Evolutionary conservation across 495 filamentous ascomycete species (phyloP), one percentile per base, ranked within the genome.

Genomic region (Penicillium samsonianum): DNA sequence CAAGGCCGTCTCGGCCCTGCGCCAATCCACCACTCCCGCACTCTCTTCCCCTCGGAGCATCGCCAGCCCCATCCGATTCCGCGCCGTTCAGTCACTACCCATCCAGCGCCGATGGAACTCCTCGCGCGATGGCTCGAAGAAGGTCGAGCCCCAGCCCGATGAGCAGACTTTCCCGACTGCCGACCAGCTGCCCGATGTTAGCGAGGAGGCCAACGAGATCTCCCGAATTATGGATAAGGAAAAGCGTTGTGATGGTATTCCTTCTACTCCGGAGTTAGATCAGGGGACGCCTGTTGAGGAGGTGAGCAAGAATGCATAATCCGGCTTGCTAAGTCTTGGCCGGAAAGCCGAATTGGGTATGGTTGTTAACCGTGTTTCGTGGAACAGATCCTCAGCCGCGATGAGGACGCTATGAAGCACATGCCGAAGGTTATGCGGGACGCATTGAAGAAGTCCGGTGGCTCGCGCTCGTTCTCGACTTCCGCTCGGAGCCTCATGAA

Each of bases 381-480:
- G 33, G 20, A 46, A 28, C 60, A 91, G 88, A 80, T 90, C 55
- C 75, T 91, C 41, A 72, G 84, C 58, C 83, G 82, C 46, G 86
- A 89, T 61, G 76, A 83, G 58, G 76, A 85, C 49, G 80, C 76
- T 52, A 74, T 77, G 62, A 82, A 87, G 56, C 82, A 89, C 46
- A 83, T 85, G 26, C 88, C 89, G 23, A 79, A 88, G 69, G 81
- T 90, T 6, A 79, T 91, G 69, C 81, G 86, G 60, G 80, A 87
- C 50, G 73, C 83, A 52, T 65, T 81, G 5, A 75, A 79, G 50
- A 63, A 64, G 28, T 67, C 73, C 0, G 75, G 73, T 30, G 78
- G 82, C 53, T 73, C 72, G 17, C 78, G 85, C 46, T 81, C 83
- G 0, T 87, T 82, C 68, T 87, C 84, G 20, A 88, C 85, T 16